phyloP scores from a whole-genome alignment of 1,284 basidiomycete genomes.

The Erythrobasidium hasegawianum region DNA sequence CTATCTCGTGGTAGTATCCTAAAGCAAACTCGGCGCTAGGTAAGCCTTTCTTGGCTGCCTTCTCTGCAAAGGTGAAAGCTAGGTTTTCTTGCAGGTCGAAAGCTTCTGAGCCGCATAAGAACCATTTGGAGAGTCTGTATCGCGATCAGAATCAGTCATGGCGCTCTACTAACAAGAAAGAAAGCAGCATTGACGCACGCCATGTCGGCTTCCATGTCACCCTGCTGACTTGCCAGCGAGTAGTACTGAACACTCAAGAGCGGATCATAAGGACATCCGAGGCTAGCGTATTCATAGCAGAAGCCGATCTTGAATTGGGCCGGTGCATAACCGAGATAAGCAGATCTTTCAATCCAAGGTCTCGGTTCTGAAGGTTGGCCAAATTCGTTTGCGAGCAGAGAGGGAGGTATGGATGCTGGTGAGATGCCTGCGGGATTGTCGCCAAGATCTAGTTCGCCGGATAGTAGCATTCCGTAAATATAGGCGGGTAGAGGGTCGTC shows the following conservation, averaged over 20 bases:
- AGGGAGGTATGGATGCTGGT: slow-evolving; percentile 53
- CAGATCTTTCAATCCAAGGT: slow-evolving; percentile 67
- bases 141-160: neutral
- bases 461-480: slow-evolving; percentile 69
- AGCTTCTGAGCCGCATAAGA: slow-evolving; percentile 65
- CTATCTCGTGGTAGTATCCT: slow-evolving; percentile 82
- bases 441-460: slow-evolving; percentile 65
- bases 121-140: slow-evolving; percentile 41
- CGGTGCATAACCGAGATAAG: slow-evolving; percentile 77
- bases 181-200: slow-evolving; percentile 57
- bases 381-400: slow-evolving; percentile 47
- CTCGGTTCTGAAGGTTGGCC: slow-evolving; percentile 56
- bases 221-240: slow-evolving; percentile 71
- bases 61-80: slow-evolving; percentile 85
- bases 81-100: slow-evolving; percentile 56
- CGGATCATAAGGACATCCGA: slow-evolving; percentile 82
- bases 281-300: slow-evolving; percentile 82
- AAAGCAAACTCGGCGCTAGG: slow-evolving; percentile 87
- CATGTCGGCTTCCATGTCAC: slow-evolving; percentile 91
- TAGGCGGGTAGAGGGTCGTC: slow-evolving; percentile 81
- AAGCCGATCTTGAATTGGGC: slow-evolving; percentile 93
- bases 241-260: slow-evolving; percentile 90
- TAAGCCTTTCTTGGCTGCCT: slow-evolving; percentile 74
- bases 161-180: neutral
- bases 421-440: slow-evolving; percentile 55